phyloP scores from a whole-genome alignment of 2,329 filamentous ascomycete genomes.

The Phyllosticta citrichinensis region DNA sequence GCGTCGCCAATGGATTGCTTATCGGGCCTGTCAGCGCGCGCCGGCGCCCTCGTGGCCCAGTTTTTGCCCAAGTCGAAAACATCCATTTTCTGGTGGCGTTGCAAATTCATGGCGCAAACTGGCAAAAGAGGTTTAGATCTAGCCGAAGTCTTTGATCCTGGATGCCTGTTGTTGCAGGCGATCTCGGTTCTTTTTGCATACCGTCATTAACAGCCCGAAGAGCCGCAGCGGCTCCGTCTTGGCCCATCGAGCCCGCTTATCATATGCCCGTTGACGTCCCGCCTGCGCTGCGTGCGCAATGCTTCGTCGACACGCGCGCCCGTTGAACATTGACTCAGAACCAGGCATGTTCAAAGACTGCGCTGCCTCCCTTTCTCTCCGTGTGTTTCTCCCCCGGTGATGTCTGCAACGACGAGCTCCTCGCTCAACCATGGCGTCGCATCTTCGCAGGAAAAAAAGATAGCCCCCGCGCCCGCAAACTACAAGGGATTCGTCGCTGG shows the following conservation, averaged over 20 bases:
- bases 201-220: not conserved
- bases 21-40: not conserved
- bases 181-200: not conserved
- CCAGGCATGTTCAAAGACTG: not conserved
- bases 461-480: conserved; percentile 38
- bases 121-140: not conserved
- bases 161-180: not conserved
- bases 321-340: not conserved
- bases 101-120: not conserved
- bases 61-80: not conserved
- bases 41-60: not conserved
- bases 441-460: conserved; percentile 20
- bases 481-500: conserved; percentile 97
- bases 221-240: not conserved
- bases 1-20: not conserved
- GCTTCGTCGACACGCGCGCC: not conserved
- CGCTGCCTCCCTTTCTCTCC: not conserved
- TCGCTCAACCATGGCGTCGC: conserved; percentile 17
- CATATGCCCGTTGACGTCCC: not conserved
- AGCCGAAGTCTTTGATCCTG: not conserved
- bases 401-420: conserved; percentile 26
- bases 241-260: not conserved
- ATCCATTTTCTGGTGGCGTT: not conserved
- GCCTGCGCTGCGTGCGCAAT: not conserved
- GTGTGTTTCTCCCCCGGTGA: conserved; percentile 11